A percentile compares a stretch with the other conserved stretches of the same genome.
Conservation (phyloP, 2,329 filamentous ascomycete species). For the Colletotrichum sp. region DNA sequence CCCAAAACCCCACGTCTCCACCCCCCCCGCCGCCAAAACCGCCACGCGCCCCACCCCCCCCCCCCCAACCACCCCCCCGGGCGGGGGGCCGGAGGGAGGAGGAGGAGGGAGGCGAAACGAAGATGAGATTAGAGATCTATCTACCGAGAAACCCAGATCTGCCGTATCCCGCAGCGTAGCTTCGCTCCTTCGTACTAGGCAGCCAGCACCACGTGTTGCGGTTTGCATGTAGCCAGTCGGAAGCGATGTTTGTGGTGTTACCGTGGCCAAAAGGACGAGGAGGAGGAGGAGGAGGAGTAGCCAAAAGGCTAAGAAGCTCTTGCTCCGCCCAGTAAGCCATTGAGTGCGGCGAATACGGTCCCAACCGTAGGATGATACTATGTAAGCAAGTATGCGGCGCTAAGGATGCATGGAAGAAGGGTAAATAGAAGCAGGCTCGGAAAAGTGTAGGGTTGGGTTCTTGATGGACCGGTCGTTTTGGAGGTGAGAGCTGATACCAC, state of each 20-base stretch:
- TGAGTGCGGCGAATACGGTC: neutral
- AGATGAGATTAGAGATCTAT: neutral
- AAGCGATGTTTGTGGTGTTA: neutral
- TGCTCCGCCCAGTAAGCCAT: neutral
- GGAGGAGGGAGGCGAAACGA: neutral
- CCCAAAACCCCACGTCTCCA: no score
- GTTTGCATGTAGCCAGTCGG: neutral
- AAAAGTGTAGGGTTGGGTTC: neutral
- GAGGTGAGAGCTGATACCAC: neutral
- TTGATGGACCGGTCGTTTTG: neutral
- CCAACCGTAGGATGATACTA: neutral
- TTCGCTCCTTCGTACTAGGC: neutral
- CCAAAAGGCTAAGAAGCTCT: neutral
- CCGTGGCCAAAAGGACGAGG: neutral
- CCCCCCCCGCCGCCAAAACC: no score
- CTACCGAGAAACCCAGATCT: neutral
- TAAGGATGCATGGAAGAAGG: neutral
- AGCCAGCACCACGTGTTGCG: neutral
- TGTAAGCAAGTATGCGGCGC: neutral
- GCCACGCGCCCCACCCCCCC: no score
- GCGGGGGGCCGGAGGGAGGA: no score
- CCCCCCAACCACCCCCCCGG: no score
- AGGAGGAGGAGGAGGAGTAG: neutral
- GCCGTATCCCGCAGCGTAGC: neutral
- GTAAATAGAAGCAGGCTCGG: neutral